Evolutionary conservation across 306 rosid genomes (phyloP), one percentile per base, ranked within the genome.

Genomic region (Dryas alaskensis): DNA sequence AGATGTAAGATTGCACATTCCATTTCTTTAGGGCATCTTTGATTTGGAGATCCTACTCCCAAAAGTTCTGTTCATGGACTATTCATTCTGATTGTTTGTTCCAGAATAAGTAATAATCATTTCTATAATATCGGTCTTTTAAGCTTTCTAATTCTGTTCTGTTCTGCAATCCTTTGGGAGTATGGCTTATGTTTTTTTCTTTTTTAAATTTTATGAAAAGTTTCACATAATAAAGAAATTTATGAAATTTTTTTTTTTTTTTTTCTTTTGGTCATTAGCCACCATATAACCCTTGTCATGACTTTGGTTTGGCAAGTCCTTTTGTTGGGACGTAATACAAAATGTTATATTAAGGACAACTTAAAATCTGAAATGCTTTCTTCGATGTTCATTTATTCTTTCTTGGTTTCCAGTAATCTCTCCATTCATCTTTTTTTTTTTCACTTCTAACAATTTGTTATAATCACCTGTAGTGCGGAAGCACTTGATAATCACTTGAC

Each of bases 401-500:
- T 59, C 14, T 52, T 9, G 53, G 48, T 52, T 63, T 52, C 57
- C 8, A 16, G 55, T 62, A 7, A 10, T 52, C 46, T 63, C 16
- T 45, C 11, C 12, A 11, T 63, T 11, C 5, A 31, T 6, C 11
- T 62, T 39, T 55, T 8, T 67, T 1, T 8, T 48, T 48, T 2
- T 59, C 47, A 14, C 44, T 52, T 44, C 48, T 67, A 42, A 47
- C 60, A 79, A 70, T 75, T 75, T 43, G 53, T 40, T 47, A 27
- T 52, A 16, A 52, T 47, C n/a, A 67, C 10, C 52, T 86, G 82
- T 69, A 93, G 98, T 61, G 98, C 98, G 27, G 96, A 89, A 83
- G 94, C 82, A 67, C 92, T 93, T 78, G 96, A 93, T 84, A 87
- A 81, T 88, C 96, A 93, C 82, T 84, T 93, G 87, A 89, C 92